These are phyloP conservation scores for Flaveria linearis DNA, from an alignment of 129 eudicot species.

Conservation along the genomic window DNA sequence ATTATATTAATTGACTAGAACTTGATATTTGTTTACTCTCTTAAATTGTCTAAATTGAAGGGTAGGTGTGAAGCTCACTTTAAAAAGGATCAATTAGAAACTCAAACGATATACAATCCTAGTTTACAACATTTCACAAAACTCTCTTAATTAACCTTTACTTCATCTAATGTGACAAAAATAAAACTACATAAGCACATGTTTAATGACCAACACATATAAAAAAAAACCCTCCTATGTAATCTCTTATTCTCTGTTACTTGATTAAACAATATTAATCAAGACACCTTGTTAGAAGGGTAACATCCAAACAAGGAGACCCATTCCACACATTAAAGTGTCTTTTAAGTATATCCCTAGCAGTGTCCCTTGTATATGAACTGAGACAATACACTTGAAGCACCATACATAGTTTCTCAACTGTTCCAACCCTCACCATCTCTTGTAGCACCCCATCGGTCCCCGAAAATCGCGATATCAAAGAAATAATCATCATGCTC, in stretches of 20 bases:
- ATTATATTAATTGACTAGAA: too few species aligned
- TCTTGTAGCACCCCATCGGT: conserved; percentile 50
- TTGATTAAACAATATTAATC: not conserved
- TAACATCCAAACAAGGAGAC: conserved; percentile 48
- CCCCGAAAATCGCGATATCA: conserved; percentile 48
- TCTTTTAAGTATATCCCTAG: conserved; percentile 49
- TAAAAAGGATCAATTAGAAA: too few species aligned
- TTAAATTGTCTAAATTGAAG: too few species aligned
- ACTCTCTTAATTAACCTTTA: not conserved
- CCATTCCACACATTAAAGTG: conserved; percentile 58
- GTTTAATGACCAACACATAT: not conserved
- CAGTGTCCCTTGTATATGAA: conserved; percentile 51
- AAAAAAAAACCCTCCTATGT: too few species aligned
- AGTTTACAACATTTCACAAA: not conserved
- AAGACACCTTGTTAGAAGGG: conserved; percentile 35
- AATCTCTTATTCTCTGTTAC: too few species aligned
- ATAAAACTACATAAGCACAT: not conserved
- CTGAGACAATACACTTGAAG: conserved; percentile 41
- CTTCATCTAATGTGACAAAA: not conserved
- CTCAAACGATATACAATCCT: too few species aligned
- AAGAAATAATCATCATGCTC: conserved; percentile 51
- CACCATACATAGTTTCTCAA: conserved; percentile 52
- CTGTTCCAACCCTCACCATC: conserved; percentile 56
- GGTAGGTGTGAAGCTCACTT: too few species aligned
- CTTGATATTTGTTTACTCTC: too few species aligned